Evolutionary conservation across 2,329 filamentous ascomycete species (phyloP).

Genomic region (Biscogniauxia marginata): DNA sequence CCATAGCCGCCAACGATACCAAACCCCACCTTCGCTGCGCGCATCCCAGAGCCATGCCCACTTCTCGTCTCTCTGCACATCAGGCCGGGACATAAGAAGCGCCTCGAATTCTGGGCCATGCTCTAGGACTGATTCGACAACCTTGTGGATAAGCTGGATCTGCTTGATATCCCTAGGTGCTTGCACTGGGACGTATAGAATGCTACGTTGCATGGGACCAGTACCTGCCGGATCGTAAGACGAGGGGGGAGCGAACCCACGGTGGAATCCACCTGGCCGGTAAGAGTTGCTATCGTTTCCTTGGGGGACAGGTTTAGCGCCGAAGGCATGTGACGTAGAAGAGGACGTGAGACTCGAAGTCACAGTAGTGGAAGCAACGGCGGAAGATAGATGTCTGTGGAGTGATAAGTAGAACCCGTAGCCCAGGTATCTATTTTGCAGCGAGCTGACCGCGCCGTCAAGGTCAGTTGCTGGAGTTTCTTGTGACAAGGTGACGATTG

Average conservation of each 20-base stretch:
- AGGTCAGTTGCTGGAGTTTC: conserved; percentile 83
- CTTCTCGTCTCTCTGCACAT: conserved; percentile 81
- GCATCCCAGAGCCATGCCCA: conserved; percentile 96
- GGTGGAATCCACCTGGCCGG: conserved; percentile 45
- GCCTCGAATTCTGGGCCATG: conserved; percentile 89
- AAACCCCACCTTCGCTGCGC: conserved; percentile 74
- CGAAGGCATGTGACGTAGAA: conserved; percentile 66
- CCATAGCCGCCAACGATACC: conserved; percentile 93
- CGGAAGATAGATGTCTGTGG: conserved; percentile 80
- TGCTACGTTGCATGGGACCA: conserved; percentile 42
- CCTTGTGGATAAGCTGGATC: conserved; percentile 82
- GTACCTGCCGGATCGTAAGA: conserved; percentile 55
- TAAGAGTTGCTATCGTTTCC: conserved; percentile 35
- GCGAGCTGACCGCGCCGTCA: conserved; percentile 70
- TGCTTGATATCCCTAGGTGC: conserved; percentile 76
- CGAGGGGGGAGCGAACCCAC: conserved; percentile 73
- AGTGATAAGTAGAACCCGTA: conserved; percentile 79
- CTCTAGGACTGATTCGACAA: conserved; percentile 74
- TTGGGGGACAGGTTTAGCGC: conserved; percentile 65
- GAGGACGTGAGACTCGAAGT: conserved; percentile 42
- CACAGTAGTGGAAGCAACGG: conserved; percentile 50
- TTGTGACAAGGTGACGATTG: conserved; percentile 76
- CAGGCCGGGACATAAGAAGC: conserved; percentile 79
- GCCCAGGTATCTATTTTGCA: conserved; percentile 84
- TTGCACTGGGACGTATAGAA: conserved; percentile 68